Evolutionary conservation across 106 monocot genomes (phyloP).

Genomic region (Dendrobium nobile): DNA sequence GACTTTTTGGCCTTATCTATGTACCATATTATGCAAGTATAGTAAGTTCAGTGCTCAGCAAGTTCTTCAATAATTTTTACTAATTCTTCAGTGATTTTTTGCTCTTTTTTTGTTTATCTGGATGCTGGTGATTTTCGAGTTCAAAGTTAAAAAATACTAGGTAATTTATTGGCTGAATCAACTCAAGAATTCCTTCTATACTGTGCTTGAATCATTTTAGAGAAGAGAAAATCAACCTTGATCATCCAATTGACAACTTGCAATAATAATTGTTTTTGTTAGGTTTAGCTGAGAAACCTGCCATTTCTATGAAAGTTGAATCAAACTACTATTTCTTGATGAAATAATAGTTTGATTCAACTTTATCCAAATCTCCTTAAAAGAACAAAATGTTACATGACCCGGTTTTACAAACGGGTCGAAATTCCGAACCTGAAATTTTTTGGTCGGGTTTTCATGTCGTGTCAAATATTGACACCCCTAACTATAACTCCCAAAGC

Average conservation of each 20-base stretch:
- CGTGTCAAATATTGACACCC: too few relatives aligned
- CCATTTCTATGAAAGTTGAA: not conserved
- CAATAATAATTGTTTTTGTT: not conserved
- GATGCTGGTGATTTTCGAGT: not conserved
- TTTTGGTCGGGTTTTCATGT: too few relatives aligned
- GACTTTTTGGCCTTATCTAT: not conserved
- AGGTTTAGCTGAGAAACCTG: not conserved
- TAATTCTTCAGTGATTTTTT: not conserved
- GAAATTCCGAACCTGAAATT: too few relatives aligned
- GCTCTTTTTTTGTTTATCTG: not conserved
- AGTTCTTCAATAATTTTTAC: not conserved
- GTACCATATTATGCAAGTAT: not conserved
- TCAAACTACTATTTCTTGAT: not conserved
- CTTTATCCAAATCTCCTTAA: too few relatives aligned
- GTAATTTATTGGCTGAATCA: not conserved
- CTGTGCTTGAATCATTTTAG: not conserved
- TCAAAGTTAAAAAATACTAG: not conserved
- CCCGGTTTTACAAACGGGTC: too few relatives aligned
- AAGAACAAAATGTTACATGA: not conserved
- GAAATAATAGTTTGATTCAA: too few relatives aligned
- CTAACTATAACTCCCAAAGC: too few relatives aligned
- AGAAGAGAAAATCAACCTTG: not conserved
- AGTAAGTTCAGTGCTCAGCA: not conserved
- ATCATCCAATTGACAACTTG: not conserved
- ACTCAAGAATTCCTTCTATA: not conserved